A percentile compares a stretch with the other conserved stretches of the same genome.
Conservation (phyloP, 805 yeast species). For the Saccharomycopsis capsularis region DNA sequence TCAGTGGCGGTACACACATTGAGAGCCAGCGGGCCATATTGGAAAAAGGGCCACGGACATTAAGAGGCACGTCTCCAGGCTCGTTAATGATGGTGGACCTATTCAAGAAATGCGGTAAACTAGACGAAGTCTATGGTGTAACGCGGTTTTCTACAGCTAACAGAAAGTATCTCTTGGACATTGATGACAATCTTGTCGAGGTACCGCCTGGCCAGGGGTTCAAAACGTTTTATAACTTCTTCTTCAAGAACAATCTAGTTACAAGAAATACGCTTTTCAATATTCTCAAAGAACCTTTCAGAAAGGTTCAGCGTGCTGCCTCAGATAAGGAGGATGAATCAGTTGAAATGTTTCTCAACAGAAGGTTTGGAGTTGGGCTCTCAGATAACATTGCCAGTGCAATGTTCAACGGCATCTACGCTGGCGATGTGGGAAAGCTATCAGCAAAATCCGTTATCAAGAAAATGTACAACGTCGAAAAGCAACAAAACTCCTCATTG, state of each 20-base stretch:
- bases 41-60: slow-evolving; percentile 89
- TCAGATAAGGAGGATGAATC: slow-evolving; percentile 55
- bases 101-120: slow-evolving; percentile 38
- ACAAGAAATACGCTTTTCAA: slow-evolving; percentile 40
- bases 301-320: not conserved
- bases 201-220: slow-evolving; percentile 38
- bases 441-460: slow-evolving; percentile 32
- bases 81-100: slow-evolving; percentile 61
- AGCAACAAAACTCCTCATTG: not conserved
- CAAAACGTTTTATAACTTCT: slow-evolving; percentile 31
- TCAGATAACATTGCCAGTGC: slow-evolving; percentile 63
- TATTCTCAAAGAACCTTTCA: slow-evolving; percentile 35
- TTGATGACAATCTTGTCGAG: slow-evolving; percentile 41
- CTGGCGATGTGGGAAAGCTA: slow-evolving; percentile 65
- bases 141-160: slow-evolving; percentile 56
- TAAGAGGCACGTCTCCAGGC: slow-evolving; percentile 79
- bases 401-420: slow-evolving; percentile 81
- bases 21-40: slow-evolving; percentile 34
- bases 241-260: slow-evolving; percentile 34
- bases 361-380: slow-evolving; percentile 57
- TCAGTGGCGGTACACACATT: no score
- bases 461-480: slow-evolving; percentile 32
- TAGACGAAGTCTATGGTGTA: slow-evolving; percentile 51
- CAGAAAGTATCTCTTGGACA: slow-evolving; percentile 55
- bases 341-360: slow-evolving; percentile 53